Conservation (phyloP, 805 yeast species). For the Danielozyma ontarioensis region DNA sequence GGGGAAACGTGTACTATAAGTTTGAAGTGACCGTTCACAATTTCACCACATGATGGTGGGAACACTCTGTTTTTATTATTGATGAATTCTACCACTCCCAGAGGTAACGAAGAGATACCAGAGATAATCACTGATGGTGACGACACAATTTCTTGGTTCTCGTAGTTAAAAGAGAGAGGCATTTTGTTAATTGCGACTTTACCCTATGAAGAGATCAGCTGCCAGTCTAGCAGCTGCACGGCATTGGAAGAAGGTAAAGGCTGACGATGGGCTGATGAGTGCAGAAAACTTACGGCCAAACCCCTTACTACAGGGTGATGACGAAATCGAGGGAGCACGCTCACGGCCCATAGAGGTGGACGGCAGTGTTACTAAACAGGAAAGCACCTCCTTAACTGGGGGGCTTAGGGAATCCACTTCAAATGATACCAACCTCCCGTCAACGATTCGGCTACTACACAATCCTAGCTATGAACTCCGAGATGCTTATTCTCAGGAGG, state of each 20-base stretch:
- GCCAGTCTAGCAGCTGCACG: conserved; percentile 20
- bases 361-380: too few species aligned
- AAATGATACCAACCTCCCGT: conserved; percentile 2
- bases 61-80: conserved; percentile 37
- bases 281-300: too few species aligned
- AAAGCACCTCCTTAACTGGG: too few species aligned
- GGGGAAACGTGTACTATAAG: conserved; percentile 66
- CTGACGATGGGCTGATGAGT: too few species aligned
- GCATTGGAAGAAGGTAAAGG: too few species aligned
- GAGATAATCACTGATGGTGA: conserved; percentile 35
- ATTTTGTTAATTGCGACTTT: too few species aligned
- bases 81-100: conserved; percentile 27
- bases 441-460: conserved; percentile 20
- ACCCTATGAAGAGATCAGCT: conserved; percentile 13
- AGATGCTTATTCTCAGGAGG: too few species aligned
- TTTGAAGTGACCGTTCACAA: conserved; percentile 63
- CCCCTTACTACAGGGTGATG: too few species aligned
- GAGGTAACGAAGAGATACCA: conserved; percentile 18
- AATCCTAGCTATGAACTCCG: conserved; percentile 23
- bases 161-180: conserved; percentile 30
- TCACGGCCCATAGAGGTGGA: too few species aligned
- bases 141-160: conserved; percentile 32
- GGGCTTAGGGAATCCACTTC: too few species aligned
- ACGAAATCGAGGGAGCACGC: too few species aligned
- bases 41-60: conserved; percentile 70